These are phyloP conservation scores for Fusarium graminum DNA, from an alignment of 2,329 filamentous ascomycete species.

Conservation along the genomic window DNA sequence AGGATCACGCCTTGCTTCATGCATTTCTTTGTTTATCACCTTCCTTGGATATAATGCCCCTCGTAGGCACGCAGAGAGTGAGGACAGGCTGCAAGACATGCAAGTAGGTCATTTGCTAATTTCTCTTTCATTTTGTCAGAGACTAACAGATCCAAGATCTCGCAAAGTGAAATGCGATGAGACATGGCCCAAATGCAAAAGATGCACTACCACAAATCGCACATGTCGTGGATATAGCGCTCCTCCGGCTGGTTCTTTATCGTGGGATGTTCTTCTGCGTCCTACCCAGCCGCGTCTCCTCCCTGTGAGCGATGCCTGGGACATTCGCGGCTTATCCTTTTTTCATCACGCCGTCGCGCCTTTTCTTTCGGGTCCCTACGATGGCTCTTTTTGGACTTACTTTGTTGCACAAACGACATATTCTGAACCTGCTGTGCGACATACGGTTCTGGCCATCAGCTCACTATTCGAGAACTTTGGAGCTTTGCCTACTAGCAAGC, in stretches of 20 bases:
- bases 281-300: conserved; percentile 36
- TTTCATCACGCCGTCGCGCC: conserved; percentile 56
- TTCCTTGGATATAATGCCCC: conserved; percentile 38
- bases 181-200: conserved; percentile 62
- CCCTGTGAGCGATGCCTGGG: conserved; percentile 39
- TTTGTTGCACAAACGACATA: conserved; percentile 55
- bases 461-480: conserved; percentile 56
- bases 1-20: too few species aligned
- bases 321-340: conserved; percentile 55
- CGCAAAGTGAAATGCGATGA: conserved; percentile 71
- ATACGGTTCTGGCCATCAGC: conserved; percentile 57
- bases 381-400: conserved; percentile 58
- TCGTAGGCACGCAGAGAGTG: conserved; percentile 53
- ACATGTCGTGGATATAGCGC: conserved; percentile 67
- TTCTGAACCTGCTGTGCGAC: conserved; percentile 55
- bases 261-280: conserved; percentile 55
- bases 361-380: conserved; percentile 53
- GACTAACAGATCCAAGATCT: conserved; percentile 53
- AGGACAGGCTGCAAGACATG: conserved; percentile 66
- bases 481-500: not conserved
- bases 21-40: not conserved
- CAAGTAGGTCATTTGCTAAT: conserved; percentile 58
- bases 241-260: conserved; percentile 48
- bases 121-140: not conserved
- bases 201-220: conserved; percentile 65